These are phyloP conservation scores for Oropetium thomaeum DNA, from an alignment of 176 grass and related monocot species.

Conservation along the genomic window DNA sequence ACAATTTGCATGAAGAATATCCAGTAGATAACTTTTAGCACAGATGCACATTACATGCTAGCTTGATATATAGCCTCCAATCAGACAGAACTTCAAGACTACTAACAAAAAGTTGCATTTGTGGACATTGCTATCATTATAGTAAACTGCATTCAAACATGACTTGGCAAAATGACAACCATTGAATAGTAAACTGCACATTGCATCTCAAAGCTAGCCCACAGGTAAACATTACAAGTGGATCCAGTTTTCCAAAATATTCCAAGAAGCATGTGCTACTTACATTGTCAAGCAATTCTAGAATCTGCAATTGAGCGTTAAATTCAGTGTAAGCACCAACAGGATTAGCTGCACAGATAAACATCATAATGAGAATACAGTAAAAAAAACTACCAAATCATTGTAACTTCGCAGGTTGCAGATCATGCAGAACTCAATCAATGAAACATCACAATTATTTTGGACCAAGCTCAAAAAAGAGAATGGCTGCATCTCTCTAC, in stretches of 20 bases:
- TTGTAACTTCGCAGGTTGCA: background rate
- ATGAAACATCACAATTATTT: background rate
- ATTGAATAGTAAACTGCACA: background rate
- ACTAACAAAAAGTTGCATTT: background rate
- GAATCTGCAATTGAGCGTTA: slow-evolving; percentile 90
- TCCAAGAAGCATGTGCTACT: slow-evolving; percentile 21
- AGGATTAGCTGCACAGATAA: slow-evolving; percentile 66
- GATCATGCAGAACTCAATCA: background rate
- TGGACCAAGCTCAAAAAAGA: background rate
- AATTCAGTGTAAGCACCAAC: slow-evolving; percentile 67
- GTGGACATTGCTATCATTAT: background rate
- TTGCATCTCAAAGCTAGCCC: background rate
- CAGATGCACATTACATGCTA: background rate
- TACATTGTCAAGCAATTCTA: slow-evolving; percentile 98
- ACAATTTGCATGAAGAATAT: background rate
- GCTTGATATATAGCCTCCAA: background rate
- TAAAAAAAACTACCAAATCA: background rate
- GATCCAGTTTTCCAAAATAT: background rate
- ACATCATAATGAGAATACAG: slow-evolving; percentile 29
- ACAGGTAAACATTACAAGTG: background rate
- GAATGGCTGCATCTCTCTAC: background rate
- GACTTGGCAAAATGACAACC: background rate
- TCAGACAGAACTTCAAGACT: background rate
- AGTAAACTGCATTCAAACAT: background rate
- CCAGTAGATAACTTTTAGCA: background rate